Evolutionary conservation across 2,329 filamentous ascomycete species (phyloP), one percentile per base, ranked within the genome.

Genomic region (Lecanicillium sp.): DNA sequence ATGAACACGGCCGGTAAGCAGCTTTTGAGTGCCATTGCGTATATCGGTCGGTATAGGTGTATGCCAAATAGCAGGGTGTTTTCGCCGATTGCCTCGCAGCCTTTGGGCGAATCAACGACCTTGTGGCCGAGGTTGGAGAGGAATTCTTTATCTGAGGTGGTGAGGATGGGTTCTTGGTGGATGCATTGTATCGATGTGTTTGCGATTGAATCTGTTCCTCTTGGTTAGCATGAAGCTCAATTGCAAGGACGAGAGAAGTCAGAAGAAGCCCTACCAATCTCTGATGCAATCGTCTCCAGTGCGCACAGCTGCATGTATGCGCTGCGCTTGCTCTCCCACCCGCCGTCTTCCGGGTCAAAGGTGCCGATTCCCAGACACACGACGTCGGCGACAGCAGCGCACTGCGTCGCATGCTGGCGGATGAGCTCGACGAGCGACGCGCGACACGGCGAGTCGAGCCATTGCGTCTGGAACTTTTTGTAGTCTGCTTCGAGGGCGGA

Each of bases 31-130:
- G 77, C 65, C 5, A 64, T 53, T 17, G 69, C 60, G 36, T 77
- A 84, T 29, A 72, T 66, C 28, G 59, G 63, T 17, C 60, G 63
- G 41, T 78, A 77, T 42, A 79, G 65, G 36, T 84, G 80, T 0
- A 84, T 66, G 2, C 75, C 79, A 46, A 74, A 85, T 3, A 82
- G 61, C 2, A 86, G 52, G 0, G 74, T 71, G 0, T 58, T 49
- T 0, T 51, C 34, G 13, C 68, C 62, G 9, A 84, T 62, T 5
- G 66, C 47, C 0, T 65, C 54, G 46, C 76, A 79, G 0, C 68
- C 79, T 1, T 40, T 50, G 0, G 81, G 81, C 2, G 71, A 62
- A 1, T 71, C 60, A 4, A 74, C 61, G 4, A 72, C 62, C 3
- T 57, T 39, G 37, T 76, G 73, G n/a, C 76, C 73, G 0, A 81